Conservation (phyloP, 177 flowering plant genomes). For the Vitis hybrid region DNA sequence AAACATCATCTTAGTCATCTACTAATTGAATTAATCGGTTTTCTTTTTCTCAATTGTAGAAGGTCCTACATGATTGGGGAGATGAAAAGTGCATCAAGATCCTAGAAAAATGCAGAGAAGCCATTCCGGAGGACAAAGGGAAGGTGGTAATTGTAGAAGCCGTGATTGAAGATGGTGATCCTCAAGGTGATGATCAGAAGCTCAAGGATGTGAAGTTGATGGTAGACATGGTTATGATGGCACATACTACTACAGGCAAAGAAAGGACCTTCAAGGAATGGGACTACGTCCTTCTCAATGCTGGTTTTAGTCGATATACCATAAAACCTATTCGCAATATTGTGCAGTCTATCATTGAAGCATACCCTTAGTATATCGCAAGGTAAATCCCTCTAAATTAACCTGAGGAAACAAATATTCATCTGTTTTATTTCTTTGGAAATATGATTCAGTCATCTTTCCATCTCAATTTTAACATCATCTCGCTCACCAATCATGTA, state of each 20-base stretch:
- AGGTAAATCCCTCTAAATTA: no score
- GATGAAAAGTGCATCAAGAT: slow-evolving; percentile 60
- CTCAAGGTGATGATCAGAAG: background rate
- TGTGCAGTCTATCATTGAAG: slow-evolving; percentile 49
- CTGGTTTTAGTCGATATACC: slow-evolving; percentile 45
- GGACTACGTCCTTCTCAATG: slow-evolving; percentile 27
- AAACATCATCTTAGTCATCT: no score
- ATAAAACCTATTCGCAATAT: slow-evolving; percentile 25
- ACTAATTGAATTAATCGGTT: no score
- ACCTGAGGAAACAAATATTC: no score
- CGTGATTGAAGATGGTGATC: slow-evolving; percentile 30
- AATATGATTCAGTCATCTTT: background rate
- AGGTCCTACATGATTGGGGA: slow-evolving; percentile 66
- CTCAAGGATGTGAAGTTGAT: slow-evolving; percentile 31
- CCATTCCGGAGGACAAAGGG: slow-evolving; percentile 40
- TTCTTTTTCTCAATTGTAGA: slow-evolving; percentile 20
- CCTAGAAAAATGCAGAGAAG: slow-evolving; percentile 51
- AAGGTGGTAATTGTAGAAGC: slow-evolving; percentile 62
- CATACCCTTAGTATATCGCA: slow-evolving; percentile 34
- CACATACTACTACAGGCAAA: no score
- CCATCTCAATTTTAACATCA: no score
- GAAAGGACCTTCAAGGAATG: no score
- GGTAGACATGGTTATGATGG: slow-evolving; percentile 77
- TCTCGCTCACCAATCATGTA: no score
- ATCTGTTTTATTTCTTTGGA: no score